Conservation (phyloP, 495 filamentous ascomycete species). For the Penicillium egyptiacum region DNA sequence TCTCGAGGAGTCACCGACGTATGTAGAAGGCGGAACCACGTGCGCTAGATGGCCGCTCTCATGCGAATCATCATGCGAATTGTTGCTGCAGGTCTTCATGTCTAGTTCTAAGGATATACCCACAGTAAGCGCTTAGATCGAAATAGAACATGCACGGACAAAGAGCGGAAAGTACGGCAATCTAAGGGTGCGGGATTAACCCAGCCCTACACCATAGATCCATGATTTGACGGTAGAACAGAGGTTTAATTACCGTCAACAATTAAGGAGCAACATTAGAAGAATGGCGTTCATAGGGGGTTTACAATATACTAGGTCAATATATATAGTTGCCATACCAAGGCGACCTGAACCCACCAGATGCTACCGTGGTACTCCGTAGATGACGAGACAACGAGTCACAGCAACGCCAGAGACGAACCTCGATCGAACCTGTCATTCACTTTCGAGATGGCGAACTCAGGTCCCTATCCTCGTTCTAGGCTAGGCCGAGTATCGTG, state of each 20-base stretch:
- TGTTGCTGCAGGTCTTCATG: neutral
- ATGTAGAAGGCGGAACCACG: neutral
- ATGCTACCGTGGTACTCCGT: neutral
- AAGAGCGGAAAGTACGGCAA: neutral
- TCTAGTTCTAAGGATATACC: conserved; percentile 7
- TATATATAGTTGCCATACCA: neutral
- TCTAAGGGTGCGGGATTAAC: no score
- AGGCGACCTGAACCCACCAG: neutral
- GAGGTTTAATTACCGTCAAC: neutral
- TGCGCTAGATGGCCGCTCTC: neutral
- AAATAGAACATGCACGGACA: conserved; percentile 9
- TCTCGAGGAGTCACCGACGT: neutral
- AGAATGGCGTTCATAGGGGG: neutral
- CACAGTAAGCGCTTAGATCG: conserved; percentile 9
- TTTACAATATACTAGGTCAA: neutral
- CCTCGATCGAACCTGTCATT: neutral
- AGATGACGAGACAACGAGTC: neutral
- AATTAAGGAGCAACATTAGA: neutral
- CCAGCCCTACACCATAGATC: no score
- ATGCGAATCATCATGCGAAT: neutral
- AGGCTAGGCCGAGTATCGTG: neutral
- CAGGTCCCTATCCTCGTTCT: neutral
- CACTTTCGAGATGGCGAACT: neutral
- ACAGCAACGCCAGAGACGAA: neutral
- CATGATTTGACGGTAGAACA: conserved; percentile 3